Evolutionary conservation across 1,284 basidiomycete genomes (phyloP), one percentile per base, ranked within the genome.

Genomic region (Ceratobasidium papillatum): DNA sequence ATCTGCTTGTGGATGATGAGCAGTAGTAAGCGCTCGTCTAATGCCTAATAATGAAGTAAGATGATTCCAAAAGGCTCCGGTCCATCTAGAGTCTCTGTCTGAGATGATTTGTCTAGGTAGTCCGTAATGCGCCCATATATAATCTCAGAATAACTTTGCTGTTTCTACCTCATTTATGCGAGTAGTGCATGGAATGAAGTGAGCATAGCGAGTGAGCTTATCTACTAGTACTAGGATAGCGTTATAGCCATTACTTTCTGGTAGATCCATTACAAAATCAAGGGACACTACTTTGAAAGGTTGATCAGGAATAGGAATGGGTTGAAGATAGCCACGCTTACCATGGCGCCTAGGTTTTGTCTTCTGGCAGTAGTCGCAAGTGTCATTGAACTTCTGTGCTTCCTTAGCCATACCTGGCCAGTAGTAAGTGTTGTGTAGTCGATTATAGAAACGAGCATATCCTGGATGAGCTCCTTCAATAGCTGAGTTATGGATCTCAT

Each of bases 221-320:
- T 83, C 81, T 4, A 84, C 82, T 0, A 84, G 73, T 0, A 85
- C 82, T 2, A 84, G 77, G 41, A 86, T 82, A 3, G 78, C 68
- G 74, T 82, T 79, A 76, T 73, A 84, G 0, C 82, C 82, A 1
- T 79, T 76, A 0, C 81, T 82, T 8, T 11, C 5, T 0, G 86
- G 86, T 0, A 88, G 79, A n/a, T 82, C 80, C 4, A 80, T 80
- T 34, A 88, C 85, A 62, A 84, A 80, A 75, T 88, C 86, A 81
- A 87, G 82, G 0, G 83, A 82, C 2, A 87, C 80, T 0, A 80
- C 79, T 38, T 79, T 78, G 80, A 83, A 88, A 0, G 85, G 86
- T 17, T 78, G 47, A 51, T 76, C 7, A 2, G 85, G 83, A 9
- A 85, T 81, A 1, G 79, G 79, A 19, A 85, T 79, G 0, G 83